Evolutionary conservation across 2,329 filamentous ascomycete genomes (phyloP).

Genomic region (Lasiodiplodia theobromae): DNA sequence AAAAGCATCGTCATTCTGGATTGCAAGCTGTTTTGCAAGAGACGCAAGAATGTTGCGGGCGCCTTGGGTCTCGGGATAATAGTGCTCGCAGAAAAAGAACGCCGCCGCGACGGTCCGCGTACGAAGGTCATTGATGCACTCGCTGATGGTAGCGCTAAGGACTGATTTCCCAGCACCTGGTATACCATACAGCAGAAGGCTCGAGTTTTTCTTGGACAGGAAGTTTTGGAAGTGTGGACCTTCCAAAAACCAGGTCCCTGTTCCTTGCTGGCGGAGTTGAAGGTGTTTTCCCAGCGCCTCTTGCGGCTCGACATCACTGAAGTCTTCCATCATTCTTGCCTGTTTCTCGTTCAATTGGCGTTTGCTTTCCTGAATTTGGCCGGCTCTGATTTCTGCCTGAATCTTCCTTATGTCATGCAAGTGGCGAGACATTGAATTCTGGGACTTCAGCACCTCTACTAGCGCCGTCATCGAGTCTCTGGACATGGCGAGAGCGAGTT

Average conservation of each 20-base stretch:
- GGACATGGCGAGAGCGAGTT: not conserved
- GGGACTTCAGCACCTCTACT: not conserved
- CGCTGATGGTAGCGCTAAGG: not conserved
- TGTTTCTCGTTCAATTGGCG: not conserved
- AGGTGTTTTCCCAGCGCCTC: not conserved
- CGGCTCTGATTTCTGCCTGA: not conserved
- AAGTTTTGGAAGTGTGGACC: not conserved
- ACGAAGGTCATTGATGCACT: not conserved
- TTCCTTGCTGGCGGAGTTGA: not conserved
- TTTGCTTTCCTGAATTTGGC: not conserved
- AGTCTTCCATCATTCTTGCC: not conserved
- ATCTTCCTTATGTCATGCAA: not conserved
- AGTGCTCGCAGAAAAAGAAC: constrained; percentile 10
- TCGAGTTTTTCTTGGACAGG: not conserved
- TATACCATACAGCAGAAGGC: constrained; percentile 4
- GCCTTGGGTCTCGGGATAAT: not conserved
- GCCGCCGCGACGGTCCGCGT: not conserved
- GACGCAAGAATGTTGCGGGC: not conserved
- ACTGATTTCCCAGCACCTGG: constrained; percentile 17
- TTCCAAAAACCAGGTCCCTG: not conserved
- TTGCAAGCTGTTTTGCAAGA: not conserved
- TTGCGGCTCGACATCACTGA: not conserved
- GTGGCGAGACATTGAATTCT: not conserved
- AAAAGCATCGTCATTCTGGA: not conserved
- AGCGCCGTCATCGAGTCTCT: constrained; percentile 5